Conservation (phyloP, 208 protist genomes). For the Sergeia podlipaevii region DNA sequence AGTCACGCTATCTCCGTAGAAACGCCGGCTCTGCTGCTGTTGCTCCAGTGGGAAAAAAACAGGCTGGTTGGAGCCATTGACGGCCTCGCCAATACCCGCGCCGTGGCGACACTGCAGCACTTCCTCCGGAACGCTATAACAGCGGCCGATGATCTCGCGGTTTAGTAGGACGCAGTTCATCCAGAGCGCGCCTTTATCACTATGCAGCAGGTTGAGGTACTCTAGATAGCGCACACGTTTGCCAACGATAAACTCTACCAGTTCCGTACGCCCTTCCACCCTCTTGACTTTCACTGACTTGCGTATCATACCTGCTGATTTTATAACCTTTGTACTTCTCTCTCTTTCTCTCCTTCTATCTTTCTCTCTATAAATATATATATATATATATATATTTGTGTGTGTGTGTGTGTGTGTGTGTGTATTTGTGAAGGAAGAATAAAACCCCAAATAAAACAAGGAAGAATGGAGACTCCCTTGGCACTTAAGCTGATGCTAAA, state of each 20-base stretch:
- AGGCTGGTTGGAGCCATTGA: no score
- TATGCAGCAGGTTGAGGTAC: constrained; percentile 63
- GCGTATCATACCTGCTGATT: no score
- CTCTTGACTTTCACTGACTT: constrained; percentile 54
- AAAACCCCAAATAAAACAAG: constrained; percentile 1
- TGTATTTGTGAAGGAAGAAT: neutral
- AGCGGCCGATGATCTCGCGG: constrained; percentile 12
- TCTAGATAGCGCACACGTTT: constrained; percentile 70
- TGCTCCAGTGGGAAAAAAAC: no score
- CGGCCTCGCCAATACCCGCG: no score
- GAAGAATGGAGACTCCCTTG: neutral
- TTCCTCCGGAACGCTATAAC: constrained; percentile 1
- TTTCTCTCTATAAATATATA: no score
- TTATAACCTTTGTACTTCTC: no score
- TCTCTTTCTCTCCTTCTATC: no score
- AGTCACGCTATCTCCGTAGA: no score
- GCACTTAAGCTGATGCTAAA: no score
- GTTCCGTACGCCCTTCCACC: constrained; percentile 32
- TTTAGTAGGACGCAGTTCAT: constrained; percentile 68
- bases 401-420: constrained; percentile 1
- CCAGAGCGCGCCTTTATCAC: constrained; percentile 55
- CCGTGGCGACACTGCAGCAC: no score
- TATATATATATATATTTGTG: constrained; percentile 8
- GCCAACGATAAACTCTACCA: constrained; percentile 58
- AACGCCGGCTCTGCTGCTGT: no score